These are phyloP conservation scores for Russula foetens DNA, from an alignment of 768 basidiomycete species.

Conservation along the genomic window DNA sequence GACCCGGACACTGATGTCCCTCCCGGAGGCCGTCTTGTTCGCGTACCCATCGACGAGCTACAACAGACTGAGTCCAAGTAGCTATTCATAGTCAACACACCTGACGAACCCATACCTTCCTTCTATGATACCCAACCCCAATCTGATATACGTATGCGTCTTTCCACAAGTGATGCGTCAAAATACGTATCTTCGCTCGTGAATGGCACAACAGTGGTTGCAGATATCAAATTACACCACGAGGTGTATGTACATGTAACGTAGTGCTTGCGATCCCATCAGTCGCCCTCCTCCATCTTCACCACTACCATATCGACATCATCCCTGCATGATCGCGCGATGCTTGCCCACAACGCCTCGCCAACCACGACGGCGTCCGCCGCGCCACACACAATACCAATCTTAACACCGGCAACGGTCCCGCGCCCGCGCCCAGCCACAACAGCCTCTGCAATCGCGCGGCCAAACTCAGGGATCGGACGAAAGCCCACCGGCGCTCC, in stretches of 20 bases:
- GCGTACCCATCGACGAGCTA: conserved; percentile 65
- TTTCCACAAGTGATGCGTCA: not conserved
- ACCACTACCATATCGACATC: not conserved
- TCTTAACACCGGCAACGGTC: conserved; percentile 15
- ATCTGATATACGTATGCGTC: not conserved
- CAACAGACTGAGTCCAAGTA: conserved; percentile 28
- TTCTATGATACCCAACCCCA: not conserved
- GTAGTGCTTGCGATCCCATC: not conserved
- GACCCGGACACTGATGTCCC: conserved; percentile 7
- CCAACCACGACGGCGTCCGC: conserved; percentile 17
- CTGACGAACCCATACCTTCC: not conserved
- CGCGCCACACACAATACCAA: conserved; percentile 19
- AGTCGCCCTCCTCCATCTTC: conserved; percentile 13
- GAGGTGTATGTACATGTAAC: not conserved
- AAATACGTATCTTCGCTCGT: not conserved
- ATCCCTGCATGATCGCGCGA: not conserved
- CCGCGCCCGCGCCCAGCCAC: conserved; percentile 14
- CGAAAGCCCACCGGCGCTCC: conserved; percentile 11
- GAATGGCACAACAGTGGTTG: not conserved
- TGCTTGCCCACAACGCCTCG: conserved; percentile 18
- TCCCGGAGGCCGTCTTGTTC: conserved; percentile 57
- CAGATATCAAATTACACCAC: conserved; percentile 2
- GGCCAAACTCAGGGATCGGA: conserved; percentile 17
- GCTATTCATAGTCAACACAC: not conserved
- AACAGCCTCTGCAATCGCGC: conserved; percentile 9